Evolutionary conservation across 192 early-diverging fungal species (phyloP).

Genomic region (Coemansia sp.): DNA sequence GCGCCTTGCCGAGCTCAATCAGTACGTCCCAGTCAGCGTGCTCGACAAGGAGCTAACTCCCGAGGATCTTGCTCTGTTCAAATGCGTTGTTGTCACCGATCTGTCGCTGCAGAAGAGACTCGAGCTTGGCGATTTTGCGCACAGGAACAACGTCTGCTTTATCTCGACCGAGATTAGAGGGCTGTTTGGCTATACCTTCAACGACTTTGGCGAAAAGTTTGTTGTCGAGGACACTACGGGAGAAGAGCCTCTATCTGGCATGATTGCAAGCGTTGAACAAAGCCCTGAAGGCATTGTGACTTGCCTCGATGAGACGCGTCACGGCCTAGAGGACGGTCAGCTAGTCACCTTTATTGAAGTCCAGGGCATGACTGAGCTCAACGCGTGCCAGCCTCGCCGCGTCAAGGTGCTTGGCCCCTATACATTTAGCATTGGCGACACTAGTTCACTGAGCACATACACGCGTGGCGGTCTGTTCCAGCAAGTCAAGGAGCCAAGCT

Average conservation of each 20-base stretch:
- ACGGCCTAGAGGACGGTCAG: conserved; percentile 98
- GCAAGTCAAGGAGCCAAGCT: conserved; percentile 92
- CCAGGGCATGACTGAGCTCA: conserved; percentile 88
- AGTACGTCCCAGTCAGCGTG: conserved; percentile 92
- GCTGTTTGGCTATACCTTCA: conserved; percentile 90
- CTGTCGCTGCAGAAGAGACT: conserved; percentile 72
- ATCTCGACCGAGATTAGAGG: conserved; percentile 87
- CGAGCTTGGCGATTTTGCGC: conserved; percentile 81
- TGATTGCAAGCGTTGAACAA: conserved; percentile 80
- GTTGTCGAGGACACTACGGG: conserved; percentile 84
- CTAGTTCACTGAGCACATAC: conserved; percentile 70
- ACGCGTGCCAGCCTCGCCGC: conserved; percentile 72
- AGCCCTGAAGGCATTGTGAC: conserved; percentile 85
- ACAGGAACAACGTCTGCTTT: conserved; percentile 69
- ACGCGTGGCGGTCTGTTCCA: conserved; percentile 85
- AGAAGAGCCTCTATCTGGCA: conserved; percentile 87
- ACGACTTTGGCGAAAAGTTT: conserved; percentile 94
- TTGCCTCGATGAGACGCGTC: conserved; percentile 93
- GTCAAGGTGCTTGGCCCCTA: conserved; percentile 91
- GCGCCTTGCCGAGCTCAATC: conserved; percentile 91
- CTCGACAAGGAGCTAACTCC: conserved; percentile 73
- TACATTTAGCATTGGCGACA: conserved; percentile 96
- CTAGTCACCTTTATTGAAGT: conserved; percentile 92
- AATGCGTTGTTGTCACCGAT: conserved; percentile 87
- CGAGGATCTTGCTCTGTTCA: conserved; percentile 59